phyloP scores from a whole-genome alignment of 441 rosid genomes.

The Croton setiger region DNA sequence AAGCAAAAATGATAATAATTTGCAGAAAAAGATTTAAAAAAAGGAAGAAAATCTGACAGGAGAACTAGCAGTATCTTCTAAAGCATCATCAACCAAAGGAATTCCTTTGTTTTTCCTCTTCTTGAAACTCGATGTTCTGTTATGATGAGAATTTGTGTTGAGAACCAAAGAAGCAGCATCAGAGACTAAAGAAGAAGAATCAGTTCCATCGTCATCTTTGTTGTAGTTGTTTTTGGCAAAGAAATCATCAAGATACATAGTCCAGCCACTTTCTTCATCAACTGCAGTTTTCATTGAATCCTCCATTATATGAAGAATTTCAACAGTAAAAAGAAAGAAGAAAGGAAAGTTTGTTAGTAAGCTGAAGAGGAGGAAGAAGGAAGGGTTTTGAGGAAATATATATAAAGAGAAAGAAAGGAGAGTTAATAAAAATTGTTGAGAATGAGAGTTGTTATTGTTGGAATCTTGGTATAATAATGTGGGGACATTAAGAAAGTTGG shows the following conservation, averaged over 20 bases:
- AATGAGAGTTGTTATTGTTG: slow-evolving; percentile 3
- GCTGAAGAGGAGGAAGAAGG: not conserved
- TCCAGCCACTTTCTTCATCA: slow-evolving; percentile 52
- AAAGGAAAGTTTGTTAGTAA: slow-evolving; percentile 4
- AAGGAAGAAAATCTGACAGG: slow-evolving; percentile 29
- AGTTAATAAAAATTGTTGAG: too few relatives aligned
- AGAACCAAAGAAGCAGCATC: slow-evolving; percentile 24
- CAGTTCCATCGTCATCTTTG: slow-evolving; percentile 2
- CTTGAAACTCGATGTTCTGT: slow-evolving; percentile 24
- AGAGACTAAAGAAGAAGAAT: slow-evolving; percentile 21
- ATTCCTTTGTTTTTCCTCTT: slow-evolving; percentile 26
- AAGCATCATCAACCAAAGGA: slow-evolving; percentile 28
- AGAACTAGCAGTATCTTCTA: slow-evolving; percentile 60
- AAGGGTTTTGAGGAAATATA: not conserved
- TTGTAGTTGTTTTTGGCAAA: slow-evolving; percentile 13
- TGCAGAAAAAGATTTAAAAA: too few relatives aligned
- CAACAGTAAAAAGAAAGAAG: not conserved
- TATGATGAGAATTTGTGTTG: slow-evolving; percentile 7
- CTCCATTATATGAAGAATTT: slow-evolving; percentile 17
- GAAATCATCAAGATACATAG: slow-evolving; percentile 48
- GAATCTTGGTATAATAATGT: slow-evolving; percentile 6
- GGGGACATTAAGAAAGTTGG: slow-evolving; percentile 20
- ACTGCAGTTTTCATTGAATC: slow-evolving; percentile 27
- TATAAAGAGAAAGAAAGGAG: not conserved
- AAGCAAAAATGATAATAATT: not conserved